Evolutionary conservation across 768 basidiomycete species (phyloP), one percentile per base, ranked within the genome.

Genomic region (Hydnomerulius pinastri): DNA sequence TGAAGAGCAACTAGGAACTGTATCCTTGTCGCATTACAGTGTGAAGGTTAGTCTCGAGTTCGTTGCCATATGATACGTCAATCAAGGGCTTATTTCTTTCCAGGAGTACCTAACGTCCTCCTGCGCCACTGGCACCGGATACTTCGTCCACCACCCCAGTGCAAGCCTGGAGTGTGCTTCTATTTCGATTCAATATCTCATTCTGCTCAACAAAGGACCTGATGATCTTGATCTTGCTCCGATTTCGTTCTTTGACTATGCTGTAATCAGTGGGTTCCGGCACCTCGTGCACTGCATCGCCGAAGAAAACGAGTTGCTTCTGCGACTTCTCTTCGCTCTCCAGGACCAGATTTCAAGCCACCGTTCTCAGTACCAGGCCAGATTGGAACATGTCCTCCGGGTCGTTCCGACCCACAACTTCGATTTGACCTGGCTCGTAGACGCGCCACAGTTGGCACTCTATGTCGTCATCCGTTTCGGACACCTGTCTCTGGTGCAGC

Each of bases 11-110:
- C 44, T 27, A 1, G 0, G 2, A 3, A 20, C 43, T 5, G 39
- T 43, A 0, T 28, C 38, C 20, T 30, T 49, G 17, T 49, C 41
- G 4, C 48, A 49, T 49, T 49, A n/a, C n/a, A n/a, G n/a, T n/a
- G n/a, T n/a, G n/a, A n/a, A n/a, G n/a, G n/a, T n/a, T n/a, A n/a
- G n/a, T 29, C n/a, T n/a, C n/a, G n/a, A n/a, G n/a, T n/a, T n/a
- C n/a, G n/a, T n/a, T n/a, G n/a, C n/a, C n/a, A n/a, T n/a, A 15
- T 28, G 43, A 27, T 23, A 39, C 30, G 48, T 27, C 27, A n/a
- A n/a, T n/a, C 42, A 39, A 45, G 35, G 20, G 35, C 6, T 36
- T 2, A 24, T n/a, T 1, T 24, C 11, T 24, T 23, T 3, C 18
- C 11, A 39, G 38, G 21, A 39, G 23, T 39, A 39, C 23, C 21